Percentiles rank a stretch among this genome's conserved stretches.
These are phyloP conservation scores for Cystoderma amianthinum DNA, from an alignment of 768 basidiomycete genomes.

Conservation along the genomic window DNA sequence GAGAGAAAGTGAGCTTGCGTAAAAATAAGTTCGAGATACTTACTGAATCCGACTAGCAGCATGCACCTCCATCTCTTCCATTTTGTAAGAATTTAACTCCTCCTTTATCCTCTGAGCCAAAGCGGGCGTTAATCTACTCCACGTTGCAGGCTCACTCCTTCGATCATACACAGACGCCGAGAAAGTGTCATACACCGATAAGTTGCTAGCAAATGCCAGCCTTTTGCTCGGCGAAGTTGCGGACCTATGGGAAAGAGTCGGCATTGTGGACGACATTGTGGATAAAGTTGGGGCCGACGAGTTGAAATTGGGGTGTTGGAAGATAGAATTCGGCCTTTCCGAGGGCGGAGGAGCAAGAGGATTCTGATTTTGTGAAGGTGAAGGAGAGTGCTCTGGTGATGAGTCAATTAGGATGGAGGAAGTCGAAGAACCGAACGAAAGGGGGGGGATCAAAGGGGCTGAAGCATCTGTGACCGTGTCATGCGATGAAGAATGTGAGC, in stretches of 20 bases:
- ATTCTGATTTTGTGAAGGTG: constrained; percentile 16
- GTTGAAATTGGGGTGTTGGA: constrained; percentile 77
- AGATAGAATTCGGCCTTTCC: constrained; percentile 48
- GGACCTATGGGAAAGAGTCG: constrained; percentile 63
- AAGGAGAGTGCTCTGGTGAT: constrained; percentile 24
- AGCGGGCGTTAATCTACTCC: constrained; percentile 91
- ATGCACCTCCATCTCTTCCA: constrained; percentile 99
- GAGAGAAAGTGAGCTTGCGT: constrained; percentile 3
- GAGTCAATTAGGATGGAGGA: constrained; percentile 32
- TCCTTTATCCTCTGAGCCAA: constrained; percentile 97
- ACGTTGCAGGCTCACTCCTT: constrained; percentile 92
- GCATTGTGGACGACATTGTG: constrained; percentile 36
- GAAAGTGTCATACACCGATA: constrained; percentile 98
- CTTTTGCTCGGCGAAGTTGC: constrained; percentile 66
- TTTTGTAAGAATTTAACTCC: constrained; percentile 96
- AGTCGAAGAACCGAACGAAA: constrained; percentile 44
- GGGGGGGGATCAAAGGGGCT: constrained; percentile 56
- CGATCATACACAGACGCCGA: constrained; percentile 87
- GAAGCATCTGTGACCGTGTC: constrained; percentile 28
- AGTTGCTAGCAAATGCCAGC: constrained; percentile 83
- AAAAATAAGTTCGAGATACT: constrained; percentile 23
- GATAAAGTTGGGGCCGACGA: constrained; percentile 88
- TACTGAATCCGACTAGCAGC: constrained; percentile 87
- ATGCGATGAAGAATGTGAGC: constrained; percentile 44
- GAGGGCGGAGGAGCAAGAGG: constrained; percentile 33